Evolutionary conservation across 176 grass and related monocot genomes (phyloP), one percentile per base, ranked within the genome.

Genomic region (Musa itinerans): DNA sequence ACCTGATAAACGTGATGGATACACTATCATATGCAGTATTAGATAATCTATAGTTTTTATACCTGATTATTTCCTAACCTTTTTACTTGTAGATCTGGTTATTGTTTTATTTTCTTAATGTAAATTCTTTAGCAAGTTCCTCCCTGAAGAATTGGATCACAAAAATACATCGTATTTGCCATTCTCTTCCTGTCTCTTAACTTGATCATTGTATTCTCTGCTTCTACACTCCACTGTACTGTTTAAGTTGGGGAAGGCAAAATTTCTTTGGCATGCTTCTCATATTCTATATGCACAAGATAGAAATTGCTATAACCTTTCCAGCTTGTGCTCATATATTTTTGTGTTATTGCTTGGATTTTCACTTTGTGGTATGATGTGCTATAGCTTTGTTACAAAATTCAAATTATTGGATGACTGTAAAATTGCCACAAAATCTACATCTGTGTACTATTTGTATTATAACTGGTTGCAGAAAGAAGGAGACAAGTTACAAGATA

Each of bases 401-500:
- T 29, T 29, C 3, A 29, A 29, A 29, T 29, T 29, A 29, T 43
- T 43, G 34, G 34, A 43, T 43, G 34, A 43, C 4, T 78, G 50
- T 10, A 78, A 21, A 52, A 74, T 50, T 54, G 8, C 34, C 23
- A 76, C 34, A 43, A 71, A 10, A 43, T 76, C 21, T 9, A 64
- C 49, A 65, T 83, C 65, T 65, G 8, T 64, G 73, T n/a, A 54
- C 70, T 16, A 66, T 25, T 57, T 81, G 9, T 25, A 72, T 83
- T 61, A 11, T 11, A 76, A 23, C 34, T 80, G 25, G 51, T 79
- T 65, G 52, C 85, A 97, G 93, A 72, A 90, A 87, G 74, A 90
- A 87, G 74, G 87, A 93, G 26, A 78, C 81, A 53, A 89, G 86
- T 83, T 97, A 93, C 82, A 93, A 85, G 80, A 93, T 97, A 86